Evolutionary conservation across 495 filamentous ascomycete genomes (phyloP).

Genomic region (Neurospora sp.): DNA sequence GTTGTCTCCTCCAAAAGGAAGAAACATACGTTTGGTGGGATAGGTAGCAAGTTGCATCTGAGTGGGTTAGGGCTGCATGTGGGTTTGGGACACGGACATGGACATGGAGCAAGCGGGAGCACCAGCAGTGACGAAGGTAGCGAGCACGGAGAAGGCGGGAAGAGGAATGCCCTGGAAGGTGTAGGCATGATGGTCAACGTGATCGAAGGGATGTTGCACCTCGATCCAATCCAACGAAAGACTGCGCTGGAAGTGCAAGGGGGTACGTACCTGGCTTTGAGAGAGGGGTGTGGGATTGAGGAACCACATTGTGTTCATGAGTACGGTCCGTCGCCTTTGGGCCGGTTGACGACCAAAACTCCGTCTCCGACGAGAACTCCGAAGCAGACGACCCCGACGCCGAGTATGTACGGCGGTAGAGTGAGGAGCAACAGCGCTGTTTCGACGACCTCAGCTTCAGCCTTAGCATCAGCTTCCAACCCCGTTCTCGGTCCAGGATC

Average conservation of each 20-base stretch:
- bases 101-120: not conserved
- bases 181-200: slow-evolving; percentile 35
- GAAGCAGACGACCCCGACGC: slow-evolving; percentile 3
- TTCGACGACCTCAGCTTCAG: not conserved
- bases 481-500: not conserved
- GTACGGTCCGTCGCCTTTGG: slow-evolving; percentile 25
- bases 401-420: slow-evolving; percentile 11
- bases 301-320: slow-evolving; percentile 38
- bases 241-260: slow-evolving; percentile 34
- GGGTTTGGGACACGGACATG: not conserved
- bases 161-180: slow-evolving; percentile 35
- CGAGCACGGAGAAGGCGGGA: slow-evolving; percentile 18
- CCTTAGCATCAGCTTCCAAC: not conserved
- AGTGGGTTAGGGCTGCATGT: not conserved
- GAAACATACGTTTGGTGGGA: slow-evolving; percentile 40
- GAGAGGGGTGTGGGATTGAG: slow-evolving; percentile 29
- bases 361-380: not conserved
- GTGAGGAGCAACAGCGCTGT: slow-evolving; percentile 10
- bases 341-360: slow-evolving; percentile 14
- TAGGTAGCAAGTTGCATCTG: slow-evolving; percentile 16
- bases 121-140: not conserved
- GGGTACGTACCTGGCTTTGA: slow-evolving; percentile 34
- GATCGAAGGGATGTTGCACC: slow-evolving; percentile 34
- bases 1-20: slow-evolving; percentile 47
- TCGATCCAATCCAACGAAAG: slow-evolving; percentile 35